A percentile compares a stretch with the other conserved stretches of the same genome.
phyloP scores from a whole-genome alignment of 148 eudicot species.

The Arctostaphylos glauca region DNA sequence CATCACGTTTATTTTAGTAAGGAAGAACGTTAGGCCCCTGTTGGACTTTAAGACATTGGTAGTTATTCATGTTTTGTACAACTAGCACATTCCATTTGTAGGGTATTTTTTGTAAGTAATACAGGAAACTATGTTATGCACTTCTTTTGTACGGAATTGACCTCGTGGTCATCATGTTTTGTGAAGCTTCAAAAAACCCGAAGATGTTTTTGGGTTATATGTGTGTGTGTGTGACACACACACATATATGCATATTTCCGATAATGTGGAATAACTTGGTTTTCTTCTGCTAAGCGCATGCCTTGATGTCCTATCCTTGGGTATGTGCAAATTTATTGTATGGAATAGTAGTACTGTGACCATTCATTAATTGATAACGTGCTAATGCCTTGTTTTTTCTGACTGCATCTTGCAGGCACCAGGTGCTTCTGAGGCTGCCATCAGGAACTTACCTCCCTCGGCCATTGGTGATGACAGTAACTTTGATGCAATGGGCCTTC shows the following conservation, averaged over 20 bases:
- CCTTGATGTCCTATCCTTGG: conserved; percentile 1
- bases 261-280: background rate
- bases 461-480: conserved; percentile 70
- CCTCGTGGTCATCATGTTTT: background rate
- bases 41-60: background rate
- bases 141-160: background rate
- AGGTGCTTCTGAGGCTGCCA: conserved; percentile 83
- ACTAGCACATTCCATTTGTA: background rate
- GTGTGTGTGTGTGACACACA: too few relatives aligned
- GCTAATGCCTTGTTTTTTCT: background rate
- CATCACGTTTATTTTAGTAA: background rate
- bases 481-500: conserved; percentile 58
- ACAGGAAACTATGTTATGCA: background rate
- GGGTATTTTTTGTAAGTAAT: background rate
- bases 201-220: background rate
- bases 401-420: conserved; percentile 45
- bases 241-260: too few relatives aligned
- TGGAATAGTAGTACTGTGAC: background rate
- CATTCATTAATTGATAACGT: background rate
- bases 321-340: background rate
- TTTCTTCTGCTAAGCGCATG: background rate
- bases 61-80: too few relatives aligned
- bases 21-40: background rate
- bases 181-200: background rate
- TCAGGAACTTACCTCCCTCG: conserved; percentile 88